Percentiles rank a stretch among this genome's conserved stretches.
phyloP scores from a whole-genome alignment of 2,329 filamentous ascomycete genomes.

The Triangularia setosa region DNA sequence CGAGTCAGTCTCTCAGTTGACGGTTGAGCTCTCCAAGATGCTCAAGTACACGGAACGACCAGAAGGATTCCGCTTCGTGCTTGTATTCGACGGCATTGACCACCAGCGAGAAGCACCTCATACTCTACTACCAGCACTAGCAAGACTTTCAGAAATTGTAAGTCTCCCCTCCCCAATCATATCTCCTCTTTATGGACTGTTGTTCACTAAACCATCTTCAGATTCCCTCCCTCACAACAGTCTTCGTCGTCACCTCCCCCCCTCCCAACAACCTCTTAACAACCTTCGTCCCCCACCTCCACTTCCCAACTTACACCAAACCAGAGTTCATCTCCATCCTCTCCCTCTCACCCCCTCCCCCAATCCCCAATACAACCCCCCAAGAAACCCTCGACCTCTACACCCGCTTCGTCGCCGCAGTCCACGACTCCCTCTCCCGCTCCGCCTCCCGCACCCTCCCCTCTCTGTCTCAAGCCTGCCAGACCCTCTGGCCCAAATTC shows the following conservation, averaged over 20 bases:
- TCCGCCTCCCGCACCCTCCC: constrained; percentile 76
- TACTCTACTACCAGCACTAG: constrained; percentile 76
- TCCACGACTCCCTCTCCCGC: constrained; percentile 82
- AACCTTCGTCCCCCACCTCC: constrained; percentile 68
- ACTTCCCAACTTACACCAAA: constrained; percentile 82
- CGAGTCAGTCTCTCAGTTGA: constrained; percentile 75
- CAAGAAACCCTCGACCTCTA: constrained; percentile 65
- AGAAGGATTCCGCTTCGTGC: constrained; percentile 59
- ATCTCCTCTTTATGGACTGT: not conserved
- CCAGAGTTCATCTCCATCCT: constrained; percentile 75
- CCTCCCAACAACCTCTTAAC: constrained; percentile 66
- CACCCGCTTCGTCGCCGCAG: constrained; percentile 74
- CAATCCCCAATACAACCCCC: constrained; percentile 47
- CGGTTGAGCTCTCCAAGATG: constrained; percentile 66
- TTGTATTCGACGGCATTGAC: constrained; percentile 88
- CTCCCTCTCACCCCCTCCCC: constrained; percentile 43
- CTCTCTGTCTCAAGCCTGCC: constrained; percentile 65
- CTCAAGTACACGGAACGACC: constrained; percentile 44
- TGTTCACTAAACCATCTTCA: constrained; percentile 36
- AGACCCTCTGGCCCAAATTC: constrained; percentile 80
- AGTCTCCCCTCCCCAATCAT: constrained; percentile 29
- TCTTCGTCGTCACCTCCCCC: constrained; percentile 74
- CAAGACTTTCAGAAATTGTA: constrained; percentile 76
- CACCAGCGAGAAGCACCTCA: constrained; percentile 73
- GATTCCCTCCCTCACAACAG: constrained; percentile 72